Percentiles rank a stretch among this genome's conserved stretches.
phyloP scores from a whole-genome alignment of 1,284 basidiomycete species.

The Ceratobasidium sp. region DNA sequence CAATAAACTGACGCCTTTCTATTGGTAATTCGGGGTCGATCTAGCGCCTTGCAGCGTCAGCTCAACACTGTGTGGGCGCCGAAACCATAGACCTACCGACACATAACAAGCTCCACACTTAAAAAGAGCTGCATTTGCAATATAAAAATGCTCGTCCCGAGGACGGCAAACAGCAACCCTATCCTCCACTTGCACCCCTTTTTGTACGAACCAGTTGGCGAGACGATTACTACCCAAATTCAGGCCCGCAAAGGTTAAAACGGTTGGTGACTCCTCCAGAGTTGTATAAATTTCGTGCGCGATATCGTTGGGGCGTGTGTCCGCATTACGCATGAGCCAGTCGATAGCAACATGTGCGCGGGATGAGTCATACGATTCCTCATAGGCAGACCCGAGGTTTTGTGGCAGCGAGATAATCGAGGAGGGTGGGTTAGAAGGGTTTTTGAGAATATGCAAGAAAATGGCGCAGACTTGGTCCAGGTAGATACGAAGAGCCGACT shows the following conservation, averaged over 20 bases:
- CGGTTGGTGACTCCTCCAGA: constrained; percentile 20
- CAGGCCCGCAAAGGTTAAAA: constrained; percentile 61
- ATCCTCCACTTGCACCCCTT: constrained; percentile 62
- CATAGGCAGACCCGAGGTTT: constrained; percentile 29
- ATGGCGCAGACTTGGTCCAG: constrained; percentile 28
- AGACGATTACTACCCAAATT: constrained; percentile 61
- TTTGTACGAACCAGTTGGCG: constrained; percentile 62
- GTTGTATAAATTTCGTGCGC: constrained; percentile 41
- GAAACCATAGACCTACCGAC: constrained; percentile 59
- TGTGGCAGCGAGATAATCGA: constrained; percentile 25
- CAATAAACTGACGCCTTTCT: constrained; percentile 67
- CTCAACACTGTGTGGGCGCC: not conserved
- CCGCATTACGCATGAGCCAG: constrained; percentile 35
- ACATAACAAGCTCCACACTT: constrained; percentile 70
- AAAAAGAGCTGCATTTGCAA: constrained; percentile 65
- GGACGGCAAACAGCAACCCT: constrained; percentile 67
- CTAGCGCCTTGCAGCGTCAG: constrained; percentile 52
- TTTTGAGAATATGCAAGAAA: not conserved
- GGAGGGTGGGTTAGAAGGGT: constrained; percentile 1
- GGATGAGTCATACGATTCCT: constrained; percentile 32
- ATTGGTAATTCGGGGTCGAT: constrained; percentile 69
- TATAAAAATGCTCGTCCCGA: constrained; percentile 64
- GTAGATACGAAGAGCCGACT: constrained; percentile 28
- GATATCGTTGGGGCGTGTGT: constrained; percentile 15
- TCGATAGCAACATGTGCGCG: constrained; percentile 35